Conservation (phyloP, 805 yeast genomes). For the Ogataea henricii region DNA sequence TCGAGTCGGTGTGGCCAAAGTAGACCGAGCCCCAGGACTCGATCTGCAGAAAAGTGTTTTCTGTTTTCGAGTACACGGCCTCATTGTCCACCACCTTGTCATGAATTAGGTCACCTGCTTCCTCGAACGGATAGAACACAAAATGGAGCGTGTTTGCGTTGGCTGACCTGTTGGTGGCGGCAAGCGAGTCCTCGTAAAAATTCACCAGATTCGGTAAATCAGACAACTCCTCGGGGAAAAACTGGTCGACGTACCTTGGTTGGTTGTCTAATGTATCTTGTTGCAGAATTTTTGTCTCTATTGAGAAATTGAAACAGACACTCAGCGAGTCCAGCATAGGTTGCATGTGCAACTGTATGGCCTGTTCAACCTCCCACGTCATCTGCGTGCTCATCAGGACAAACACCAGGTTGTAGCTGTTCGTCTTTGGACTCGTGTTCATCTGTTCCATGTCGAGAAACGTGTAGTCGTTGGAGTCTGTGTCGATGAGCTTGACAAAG, state of each 20-base stretch:
- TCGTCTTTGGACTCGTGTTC: neutral
- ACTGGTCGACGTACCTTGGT: conserved; percentile 15
- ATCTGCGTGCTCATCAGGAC: conserved; percentile 15
- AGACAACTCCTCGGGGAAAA: conserved; percentile 26
- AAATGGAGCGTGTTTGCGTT: conserved; percentile 14
- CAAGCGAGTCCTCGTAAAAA: conserved; percentile 16
- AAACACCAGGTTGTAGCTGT: conserved; percentile 12
- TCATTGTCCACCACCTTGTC: conserved; percentile 19
- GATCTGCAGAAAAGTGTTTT: conserved; percentile 24
- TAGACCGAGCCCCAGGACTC: conserved; percentile 31
- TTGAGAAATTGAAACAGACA: conserved; percentile 12
- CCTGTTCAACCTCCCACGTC: conserved; percentile 23
- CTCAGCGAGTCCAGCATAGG: conserved; percentile 11
- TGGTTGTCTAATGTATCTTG: neutral
- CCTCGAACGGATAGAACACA: conserved; percentile 29
- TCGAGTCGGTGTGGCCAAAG: conserved; percentile 24
- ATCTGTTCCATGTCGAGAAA: conserved; percentile 16
- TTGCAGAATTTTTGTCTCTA: conserved; percentile 9
- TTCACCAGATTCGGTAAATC: conserved; percentile 26
- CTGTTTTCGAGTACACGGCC: conserved; percentile 18
- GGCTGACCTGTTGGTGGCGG: neutral
- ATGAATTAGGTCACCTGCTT: conserved; percentile 22
- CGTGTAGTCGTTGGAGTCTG: conserved; percentile 4
- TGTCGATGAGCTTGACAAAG: conserved; percentile 19
- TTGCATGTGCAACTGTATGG: conserved; percentile 16